These are phyloP conservation scores for Xylariaceae sp. DNA, from an alignment of 2,329 filamentous ascomycete genomes.

Conservation along the genomic window DNA sequence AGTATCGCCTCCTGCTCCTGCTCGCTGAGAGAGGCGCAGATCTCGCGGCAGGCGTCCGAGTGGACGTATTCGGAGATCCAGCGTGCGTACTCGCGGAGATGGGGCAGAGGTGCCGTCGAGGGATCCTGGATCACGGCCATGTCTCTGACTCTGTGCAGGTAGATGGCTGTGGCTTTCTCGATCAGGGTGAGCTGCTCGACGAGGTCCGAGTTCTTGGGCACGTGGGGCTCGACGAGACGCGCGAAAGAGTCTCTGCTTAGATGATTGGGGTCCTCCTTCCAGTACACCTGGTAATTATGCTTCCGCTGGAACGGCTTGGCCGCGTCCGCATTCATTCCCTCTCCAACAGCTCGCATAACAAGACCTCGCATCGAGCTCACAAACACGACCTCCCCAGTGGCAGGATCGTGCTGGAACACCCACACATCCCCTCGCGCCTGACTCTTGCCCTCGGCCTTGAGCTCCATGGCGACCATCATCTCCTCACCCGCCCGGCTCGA, in stretches of 20 bases:
- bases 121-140: neutral
- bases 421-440: neutral
- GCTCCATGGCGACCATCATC: neutral
- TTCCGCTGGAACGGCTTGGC: neutral
- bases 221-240: neutral
- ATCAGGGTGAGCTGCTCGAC: neutral
- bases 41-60: neutral
- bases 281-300: neutral
- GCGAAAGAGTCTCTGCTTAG: neutral
- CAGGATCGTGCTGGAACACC: neutral
- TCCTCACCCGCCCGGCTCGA: neutral
- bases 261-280: neutral
- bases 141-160: neutral
- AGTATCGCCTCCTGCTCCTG: neutral
- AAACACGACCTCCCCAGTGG: neutral
- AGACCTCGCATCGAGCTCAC: neutral
- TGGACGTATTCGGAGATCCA: neutral
- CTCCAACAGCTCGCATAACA: neutral
- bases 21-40: neutral
- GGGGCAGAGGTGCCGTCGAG: neutral
- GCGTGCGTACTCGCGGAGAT: neutral
- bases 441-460: neutral
- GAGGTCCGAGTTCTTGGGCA: neutral
- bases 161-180: neutral
- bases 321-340: neutral